Evolutionary conservation across 2,329 filamentous ascomycete genomes (phyloP).

Genomic region (Periconia sp.): DNA sequence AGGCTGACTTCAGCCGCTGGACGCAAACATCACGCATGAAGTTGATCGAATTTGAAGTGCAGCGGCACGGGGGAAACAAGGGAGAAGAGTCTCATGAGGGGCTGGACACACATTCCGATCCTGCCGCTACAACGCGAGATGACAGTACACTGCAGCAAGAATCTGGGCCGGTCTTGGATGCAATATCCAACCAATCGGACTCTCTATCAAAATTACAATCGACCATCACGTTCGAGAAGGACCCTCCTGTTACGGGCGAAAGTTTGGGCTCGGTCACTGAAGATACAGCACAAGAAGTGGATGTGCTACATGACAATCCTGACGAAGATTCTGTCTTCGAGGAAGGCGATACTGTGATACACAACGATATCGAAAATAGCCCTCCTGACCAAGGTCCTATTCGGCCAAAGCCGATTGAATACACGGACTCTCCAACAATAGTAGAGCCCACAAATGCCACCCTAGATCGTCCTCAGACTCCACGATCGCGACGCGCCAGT

Average conservation of each 20-base stretch:
- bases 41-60: constrained; percentile 69
- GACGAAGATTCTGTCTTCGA: constrained; percentile 42
- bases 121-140: constrained; percentile 1
- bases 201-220: too few relatives aligned
- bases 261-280: neutral
- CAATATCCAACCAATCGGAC: neutral
- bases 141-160: neutral
- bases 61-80: constrained; percentile 26
- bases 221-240: constrained; percentile 1
- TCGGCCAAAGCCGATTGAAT: constrained; percentile 3
- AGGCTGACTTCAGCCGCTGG: constrained; percentile 82
- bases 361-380: constrained; percentile 30
- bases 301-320: constrained; percentile 9
- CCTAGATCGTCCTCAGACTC: constrained; percentile 35
- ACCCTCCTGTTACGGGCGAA: neutral
- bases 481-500: constrained; percentile 37
- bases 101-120: constrained; percentile 17
- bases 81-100: constrained; percentile 3
- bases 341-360: constrained; percentile 42
- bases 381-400: constrained; percentile 5
- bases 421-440: constrained; percentile 26
- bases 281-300: neutral
- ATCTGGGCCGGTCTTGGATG: too few relatives aligned
- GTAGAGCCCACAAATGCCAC: constrained; percentile 16
- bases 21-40: constrained; percentile 75